These are phyloP conservation scores for Euphorbia tirucalli DNA, from an alignment of 345 rosid species.

Conservation along the genomic window DNA sequence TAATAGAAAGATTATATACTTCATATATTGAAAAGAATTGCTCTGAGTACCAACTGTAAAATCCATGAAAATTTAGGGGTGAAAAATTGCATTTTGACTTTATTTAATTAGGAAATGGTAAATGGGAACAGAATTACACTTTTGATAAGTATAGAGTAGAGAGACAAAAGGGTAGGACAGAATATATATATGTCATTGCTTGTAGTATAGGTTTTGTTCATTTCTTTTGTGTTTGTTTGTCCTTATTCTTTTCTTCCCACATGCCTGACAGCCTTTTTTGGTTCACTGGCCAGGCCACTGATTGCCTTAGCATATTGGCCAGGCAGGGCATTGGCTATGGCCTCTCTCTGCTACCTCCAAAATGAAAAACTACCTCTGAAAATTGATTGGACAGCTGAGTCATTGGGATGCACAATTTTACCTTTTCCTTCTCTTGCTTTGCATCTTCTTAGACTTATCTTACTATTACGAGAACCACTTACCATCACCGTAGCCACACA, in stretches of 20 bases:
- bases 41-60: no score
- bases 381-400: constrained; percentile 21
- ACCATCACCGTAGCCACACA: neutral
- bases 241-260: constrained; percentile 32
- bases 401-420: constrained; percentile 26
- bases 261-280: constrained; percentile 43
- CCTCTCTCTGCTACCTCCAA: neutral
- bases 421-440: constrained; percentile 16
- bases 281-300: constrained; percentile 21
- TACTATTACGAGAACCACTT: neutral
- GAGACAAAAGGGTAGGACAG: constrained; percentile 31
- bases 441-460: neutral
- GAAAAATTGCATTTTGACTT: neutral
- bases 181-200: constrained; percentile 36
- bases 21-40: no score
- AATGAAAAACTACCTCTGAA: neutral
- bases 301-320: constrained; percentile 25
- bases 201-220: constrained; percentile 47
- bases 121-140: constrained; percentile 17
- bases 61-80: no score
- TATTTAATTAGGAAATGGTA: neutral
- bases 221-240: constrained; percentile 16
- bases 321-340: constrained; percentile 14
- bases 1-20: no score
- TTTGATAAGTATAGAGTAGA: constrained; percentile 8